phyloP scores from a whole-genome alignment of 768 basidiomycete species.

The Rhizopogon salebrosus region DNA sequence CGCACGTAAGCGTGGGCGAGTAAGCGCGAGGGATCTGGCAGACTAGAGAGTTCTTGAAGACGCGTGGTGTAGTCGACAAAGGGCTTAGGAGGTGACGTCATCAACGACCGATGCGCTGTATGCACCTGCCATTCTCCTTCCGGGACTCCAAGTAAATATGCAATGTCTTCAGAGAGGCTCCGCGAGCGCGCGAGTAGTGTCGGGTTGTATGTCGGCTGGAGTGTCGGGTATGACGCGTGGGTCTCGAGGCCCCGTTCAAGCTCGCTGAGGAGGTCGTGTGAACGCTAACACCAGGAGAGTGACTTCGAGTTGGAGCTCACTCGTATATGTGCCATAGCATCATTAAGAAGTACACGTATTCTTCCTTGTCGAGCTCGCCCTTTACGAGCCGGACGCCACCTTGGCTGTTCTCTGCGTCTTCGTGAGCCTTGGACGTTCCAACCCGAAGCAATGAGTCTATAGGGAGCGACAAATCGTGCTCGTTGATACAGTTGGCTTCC shows the following conservation, averaged over 20 bases:
- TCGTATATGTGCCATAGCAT: conserved; percentile 78
- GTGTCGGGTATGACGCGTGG: conserved; percentile 55
- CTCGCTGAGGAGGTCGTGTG: conserved; percentile 29
- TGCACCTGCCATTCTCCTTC: conserved; percentile 52
- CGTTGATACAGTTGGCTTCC: background rate
- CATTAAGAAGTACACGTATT: conserved; percentile 69
- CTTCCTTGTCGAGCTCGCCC: conserved; percentile 54
- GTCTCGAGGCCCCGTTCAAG: conserved; percentile 53
- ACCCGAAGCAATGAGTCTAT: conserved; percentile 33
- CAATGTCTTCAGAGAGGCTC: conserved; percentile 62
- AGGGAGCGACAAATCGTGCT: conserved; percentile 21
- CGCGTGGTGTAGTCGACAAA: conserved; percentile 50
- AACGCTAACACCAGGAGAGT: too few species aligned
- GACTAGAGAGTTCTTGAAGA: conserved; percentile 40
- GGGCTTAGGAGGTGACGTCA: conserved; percentile 39
- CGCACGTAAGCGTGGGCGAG: conserved; percentile 81
- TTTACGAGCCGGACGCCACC: conserved; percentile 54
- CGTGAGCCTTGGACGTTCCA: conserved; percentile 47
- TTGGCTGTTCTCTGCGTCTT: conserved; percentile 48
- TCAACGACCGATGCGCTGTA: conserved; percentile 44
- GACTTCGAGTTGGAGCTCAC: conserved; percentile 35
- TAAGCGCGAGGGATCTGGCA: conserved; percentile 42
- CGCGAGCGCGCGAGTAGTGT: conserved; percentile 57
- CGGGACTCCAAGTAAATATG: conserved; percentile 48
- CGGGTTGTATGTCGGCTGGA: conserved; percentile 71